Base-by-base conservation (phyloP, 768 basidiomycete species). In the Trametes punicea region DNA sequence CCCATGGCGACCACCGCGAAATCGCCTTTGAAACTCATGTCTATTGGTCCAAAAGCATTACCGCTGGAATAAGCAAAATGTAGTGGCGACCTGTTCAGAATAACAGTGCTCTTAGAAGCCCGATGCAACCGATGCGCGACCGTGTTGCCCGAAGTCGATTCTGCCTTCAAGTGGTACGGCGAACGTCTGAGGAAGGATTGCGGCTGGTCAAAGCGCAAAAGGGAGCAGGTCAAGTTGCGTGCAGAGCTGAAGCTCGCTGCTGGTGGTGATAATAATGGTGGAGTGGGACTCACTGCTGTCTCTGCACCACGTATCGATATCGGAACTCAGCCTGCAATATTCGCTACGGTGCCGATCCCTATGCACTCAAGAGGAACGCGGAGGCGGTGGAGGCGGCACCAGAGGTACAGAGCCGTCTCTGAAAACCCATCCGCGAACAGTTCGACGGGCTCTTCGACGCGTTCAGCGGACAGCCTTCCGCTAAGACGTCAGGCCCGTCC, bases 381-480 rank as follows among this genome's bases (percentile, higher is more conserved):
- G 45, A 30, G 2, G 27, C 29, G 27, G 45, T 8, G 27, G 21
- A 31, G 21, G 16, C 8, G n/a, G n/a, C n/a, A n/a, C n/a, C n/a
- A n/a, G n/a, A n/a, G n/a, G n/a, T n/a, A n/a, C n/a, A n/a, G n/a
- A n/a, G n/a, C n/a, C n/a, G 4, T 16, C 30, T 29, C n/a, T 13
- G 26, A 31, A 31, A n/a, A 18, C 30, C 18, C 25, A 16, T 16
- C 18, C 40, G 26, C 8, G n/a, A 4, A 38, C 8, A 9, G 13
- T 13, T 46, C 13, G 31, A 49, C n/a, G 52, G 45, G 9, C 51
- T 65, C n/a, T 51, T 50, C 46, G 57, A 51, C 30, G 62, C 51
- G 56, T 57, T 65, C 11, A 10, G 27, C 16, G 30, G 38, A 4
- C 16, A 13, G 11, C 16, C 7, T 16, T 27, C 26, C 20, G 21